These are phyloP conservation scores for Periglandula ipomoeae DNA, from an alignment of 2,329 filamentous ascomycete species.

Conservation along the genomic window DNA sequence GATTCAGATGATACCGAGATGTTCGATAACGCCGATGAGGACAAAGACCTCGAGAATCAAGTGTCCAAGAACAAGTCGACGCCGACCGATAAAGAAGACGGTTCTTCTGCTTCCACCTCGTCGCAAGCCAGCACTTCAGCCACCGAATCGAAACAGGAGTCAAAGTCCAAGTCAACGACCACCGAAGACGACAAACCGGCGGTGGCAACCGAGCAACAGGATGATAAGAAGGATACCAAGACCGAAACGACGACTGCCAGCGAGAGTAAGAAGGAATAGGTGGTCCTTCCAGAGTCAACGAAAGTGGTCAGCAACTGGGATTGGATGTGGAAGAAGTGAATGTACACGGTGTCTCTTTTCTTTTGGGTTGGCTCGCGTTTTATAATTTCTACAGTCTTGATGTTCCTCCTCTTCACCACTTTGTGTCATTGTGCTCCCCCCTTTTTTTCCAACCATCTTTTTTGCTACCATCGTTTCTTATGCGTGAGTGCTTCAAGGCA, in stretches of 20 bases:
- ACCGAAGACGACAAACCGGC: not conserved
- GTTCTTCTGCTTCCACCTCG: constrained; percentile 4
- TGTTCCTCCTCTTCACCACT: not conserved
- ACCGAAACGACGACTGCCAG: constrained; percentile 15
- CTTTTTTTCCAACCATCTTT: not conserved
- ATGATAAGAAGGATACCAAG: constrained; percentile 17
- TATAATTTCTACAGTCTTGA: constrained; percentile 3
- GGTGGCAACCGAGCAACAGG: constrained; percentile 9
- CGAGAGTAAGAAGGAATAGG: constrained; percentile 29
- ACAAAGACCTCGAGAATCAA: constrained; percentile 78
- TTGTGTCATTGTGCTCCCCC: not conserved
- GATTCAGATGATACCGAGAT: constrained; percentile 86
- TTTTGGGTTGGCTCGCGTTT: constrained; percentile 6
- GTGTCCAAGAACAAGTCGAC: constrained; percentile 50
- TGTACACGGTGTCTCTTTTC: not conserved
- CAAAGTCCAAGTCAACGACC: constrained; percentile 10
- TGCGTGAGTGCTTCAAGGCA: not conserved
- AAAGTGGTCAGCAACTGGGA: not conserved
- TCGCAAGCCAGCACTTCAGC: constrained; percentile 12
- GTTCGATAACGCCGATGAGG: constrained; percentile 80
- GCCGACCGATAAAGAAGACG: constrained; percentile 16
- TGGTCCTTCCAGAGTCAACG: constrained; percentile 15
- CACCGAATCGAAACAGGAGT: constrained; percentile 9
- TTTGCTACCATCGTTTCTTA: not conserved
- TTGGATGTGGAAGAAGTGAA: constrained; percentile 1